Percentiles rank a stretch among this genome's conserved stretches.
These are phyloP conservation scores for Dothistroma pini DNA, from an alignment of 2,329 filamentous ascomycete species.

Conservation along the genomic window DNA sequence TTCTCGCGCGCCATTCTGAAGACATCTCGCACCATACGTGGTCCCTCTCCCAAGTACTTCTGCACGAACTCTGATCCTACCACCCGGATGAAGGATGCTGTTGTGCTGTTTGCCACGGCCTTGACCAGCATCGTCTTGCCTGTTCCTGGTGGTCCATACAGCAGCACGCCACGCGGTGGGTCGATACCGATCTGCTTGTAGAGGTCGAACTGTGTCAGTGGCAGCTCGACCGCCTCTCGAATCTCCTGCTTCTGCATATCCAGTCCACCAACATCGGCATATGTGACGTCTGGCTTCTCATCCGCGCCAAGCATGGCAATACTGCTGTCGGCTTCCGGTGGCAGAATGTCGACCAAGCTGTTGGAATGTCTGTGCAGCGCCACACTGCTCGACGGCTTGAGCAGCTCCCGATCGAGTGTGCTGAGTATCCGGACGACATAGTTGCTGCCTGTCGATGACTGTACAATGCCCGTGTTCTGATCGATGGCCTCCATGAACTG, in stretches of 20 bases:
- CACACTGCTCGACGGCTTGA: conserved; percentile 97
- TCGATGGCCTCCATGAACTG: conserved; percentile 99
- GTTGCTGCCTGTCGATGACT: conserved; percentile 97
- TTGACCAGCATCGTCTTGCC: conserved; percentile 98
- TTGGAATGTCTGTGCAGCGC: conserved; percentile 98
- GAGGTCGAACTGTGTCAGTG: conserved; percentile 94
- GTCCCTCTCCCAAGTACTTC: conserved; percentile 96
- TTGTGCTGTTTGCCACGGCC: conserved; percentile 96
- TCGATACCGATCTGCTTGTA: conserved; percentile 99
- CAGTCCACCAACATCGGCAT: conserved; percentile 93
- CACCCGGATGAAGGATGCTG: conserved; percentile 96
- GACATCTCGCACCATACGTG: conserved; percentile 97
- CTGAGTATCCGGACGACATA: conserved; percentile 98
- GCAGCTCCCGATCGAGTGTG: conserved; percentile 93
- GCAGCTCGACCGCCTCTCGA: conserved; percentile 92
- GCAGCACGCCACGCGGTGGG: conserved; percentile 88
- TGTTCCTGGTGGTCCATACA: conserved; percentile 93
- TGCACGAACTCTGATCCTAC: conserved; percentile 98
- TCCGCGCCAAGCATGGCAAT: conserved; percentile 96
- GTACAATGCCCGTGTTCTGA: conserved; percentile 98
- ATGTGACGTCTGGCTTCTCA: conserved; percentile 98
- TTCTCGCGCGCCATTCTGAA: conserved; percentile 99
- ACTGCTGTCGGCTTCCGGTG: conserved; percentile 97
- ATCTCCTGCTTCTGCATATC: conserved; percentile 99
- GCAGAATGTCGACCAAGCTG: conserved; percentile 94